These are phyloP conservation scores for Didymella segeticola DNA, from an alignment of 2,329 filamentous ascomycete genomes.

Conservation along the genomic window DNA sequence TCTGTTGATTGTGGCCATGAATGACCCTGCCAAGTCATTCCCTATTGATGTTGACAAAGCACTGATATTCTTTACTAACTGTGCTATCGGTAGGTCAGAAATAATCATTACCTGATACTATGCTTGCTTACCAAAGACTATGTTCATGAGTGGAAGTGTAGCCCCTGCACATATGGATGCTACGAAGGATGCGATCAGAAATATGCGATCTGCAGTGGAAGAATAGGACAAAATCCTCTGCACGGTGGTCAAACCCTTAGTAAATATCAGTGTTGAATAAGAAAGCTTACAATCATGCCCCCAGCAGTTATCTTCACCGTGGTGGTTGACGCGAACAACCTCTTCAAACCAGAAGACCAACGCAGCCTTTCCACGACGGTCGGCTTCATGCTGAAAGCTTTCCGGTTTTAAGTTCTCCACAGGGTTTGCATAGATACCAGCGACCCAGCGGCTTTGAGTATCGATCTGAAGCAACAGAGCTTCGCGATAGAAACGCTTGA, in stretches of 20 bases:
- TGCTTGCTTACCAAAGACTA: constrained; percentile 57
- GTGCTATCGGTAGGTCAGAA: constrained; percentile 6
- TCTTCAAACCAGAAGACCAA: neutral
- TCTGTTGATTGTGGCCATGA: constrained; percentile 26
- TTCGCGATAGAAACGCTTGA: too few relatives aligned
- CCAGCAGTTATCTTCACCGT: neutral
- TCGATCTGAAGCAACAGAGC: too few relatives aligned
- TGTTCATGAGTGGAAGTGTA: constrained; percentile 61
- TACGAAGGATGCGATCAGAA: constrained; percentile 22
- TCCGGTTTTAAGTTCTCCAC: too few relatives aligned
- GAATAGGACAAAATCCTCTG: constrained; percentile 34
- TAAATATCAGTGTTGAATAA: too few relatives aligned
- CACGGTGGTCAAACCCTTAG: neutral
- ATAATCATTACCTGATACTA: constrained; percentile 34
- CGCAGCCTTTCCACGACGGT: neutral
- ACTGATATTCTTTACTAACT: constrained; percentile 25
- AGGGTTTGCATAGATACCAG: too few relatives aligned
- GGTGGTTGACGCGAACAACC: neutral
- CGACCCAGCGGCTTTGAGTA: too few relatives aligned
- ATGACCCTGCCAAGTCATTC: constrained; percentile 5
- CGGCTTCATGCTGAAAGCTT: neutral
- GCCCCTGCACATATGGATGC: constrained; percentile 31
- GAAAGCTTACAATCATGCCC: neutral
- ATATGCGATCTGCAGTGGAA: constrained; percentile 19
- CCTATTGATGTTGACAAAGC: neutral